These are phyloP conservation scores for Hansenula anomala DNA, from an alignment of 1,139 yeast species.

Conservation along the genomic window DNA sequence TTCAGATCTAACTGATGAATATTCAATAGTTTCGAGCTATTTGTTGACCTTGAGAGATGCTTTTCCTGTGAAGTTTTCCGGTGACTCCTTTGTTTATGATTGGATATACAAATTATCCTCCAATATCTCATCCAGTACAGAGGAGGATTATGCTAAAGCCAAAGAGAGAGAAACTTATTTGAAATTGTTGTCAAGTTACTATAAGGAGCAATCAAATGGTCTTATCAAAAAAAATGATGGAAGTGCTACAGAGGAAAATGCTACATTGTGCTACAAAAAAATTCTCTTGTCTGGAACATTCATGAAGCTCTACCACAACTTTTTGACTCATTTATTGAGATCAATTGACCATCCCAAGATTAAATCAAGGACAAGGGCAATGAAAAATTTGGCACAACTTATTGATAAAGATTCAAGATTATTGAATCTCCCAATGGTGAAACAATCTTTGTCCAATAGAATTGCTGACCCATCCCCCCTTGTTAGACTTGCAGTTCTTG, in stretches of 20 bases:
- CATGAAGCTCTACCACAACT: slow-evolving; percentile 42
- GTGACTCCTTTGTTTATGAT: slow-evolving; percentile 9
- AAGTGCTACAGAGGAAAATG: background rate
- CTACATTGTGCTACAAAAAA: background rate
- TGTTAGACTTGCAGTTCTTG: slow-evolving; percentile 73
- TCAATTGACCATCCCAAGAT: slow-evolving; percentile 49
- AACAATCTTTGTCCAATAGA: slow-evolving; percentile 45
- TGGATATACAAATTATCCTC: slow-evolving; percentile 7
- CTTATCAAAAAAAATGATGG: background rate
- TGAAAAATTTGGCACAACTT: slow-evolving; percentile 49
- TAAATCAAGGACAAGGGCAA: slow-evolving; percentile 60
- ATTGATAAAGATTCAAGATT: slow-evolving; percentile 49
- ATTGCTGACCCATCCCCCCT: slow-evolving; percentile 61
- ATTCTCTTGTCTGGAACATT: slow-evolving; percentile 12
- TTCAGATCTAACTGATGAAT: slow-evolving; percentile 12
- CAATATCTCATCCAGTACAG: background rate
- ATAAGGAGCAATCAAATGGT: slow-evolving; percentile 3
- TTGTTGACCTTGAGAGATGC: background rate
- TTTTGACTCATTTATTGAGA: slow-evolving; percentile 43
- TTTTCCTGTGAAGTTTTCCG: background rate
- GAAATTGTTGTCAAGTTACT: slow-evolving; percentile 3
- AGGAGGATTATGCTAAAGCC: too few relatives aligned
- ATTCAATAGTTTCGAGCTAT: slow-evolving; percentile 2
- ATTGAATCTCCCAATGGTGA: slow-evolving; percentile 45
- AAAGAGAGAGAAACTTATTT: too few relatives aligned